Evolutionary conservation across 768 basidiomycete species (phyloP).

Genomic region (Pisolithus sp.): DNA sequence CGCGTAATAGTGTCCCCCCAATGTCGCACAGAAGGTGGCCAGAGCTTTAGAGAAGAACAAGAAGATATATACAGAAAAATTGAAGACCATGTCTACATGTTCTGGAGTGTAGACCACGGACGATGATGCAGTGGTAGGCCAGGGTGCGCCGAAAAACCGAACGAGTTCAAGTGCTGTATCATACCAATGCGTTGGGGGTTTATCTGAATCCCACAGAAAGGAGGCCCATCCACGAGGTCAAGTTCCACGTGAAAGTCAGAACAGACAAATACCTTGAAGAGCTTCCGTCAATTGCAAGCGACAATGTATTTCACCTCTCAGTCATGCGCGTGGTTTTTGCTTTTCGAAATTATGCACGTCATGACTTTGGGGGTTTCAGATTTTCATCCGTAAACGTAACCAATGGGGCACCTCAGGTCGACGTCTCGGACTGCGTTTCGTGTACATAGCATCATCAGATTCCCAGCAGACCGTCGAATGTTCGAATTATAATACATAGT

Average conservation of each 20-base stretch:
- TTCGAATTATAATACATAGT: slow-evolving; percentile 32
- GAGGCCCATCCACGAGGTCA: background rate
- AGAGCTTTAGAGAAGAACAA: slow-evolving; percentile 17
- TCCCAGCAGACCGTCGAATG: background rate
- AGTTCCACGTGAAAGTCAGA: background rate
- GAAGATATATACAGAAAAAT: slow-evolving; percentile 9
- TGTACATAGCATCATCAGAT: too few species aligned
- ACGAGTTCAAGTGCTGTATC: background rate
- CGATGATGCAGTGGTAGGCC: background rate
- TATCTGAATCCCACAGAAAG: background rate
- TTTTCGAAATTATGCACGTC: too few species aligned
- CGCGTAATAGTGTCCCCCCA: slow-evolving; percentile 12
- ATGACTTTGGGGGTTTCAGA: too few species aligned
- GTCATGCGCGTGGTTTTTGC: too few species aligned
- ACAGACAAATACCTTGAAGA: background rate
- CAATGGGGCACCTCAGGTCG: too few species aligned
- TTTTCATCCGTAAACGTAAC: too few species aligned
- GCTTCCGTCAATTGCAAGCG: background rate
- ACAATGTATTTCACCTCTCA: too few species aligned
- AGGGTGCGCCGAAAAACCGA: background rate
- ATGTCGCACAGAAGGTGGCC: slow-evolving; percentile 16
- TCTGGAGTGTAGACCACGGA: background rate
- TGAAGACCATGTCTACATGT: background rate
- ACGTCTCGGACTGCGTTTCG: too few species aligned
- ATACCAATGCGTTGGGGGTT: background rate